phyloP scores from a whole-genome alignment of 257 asterid species.

The Misopates orontium region DNA sequence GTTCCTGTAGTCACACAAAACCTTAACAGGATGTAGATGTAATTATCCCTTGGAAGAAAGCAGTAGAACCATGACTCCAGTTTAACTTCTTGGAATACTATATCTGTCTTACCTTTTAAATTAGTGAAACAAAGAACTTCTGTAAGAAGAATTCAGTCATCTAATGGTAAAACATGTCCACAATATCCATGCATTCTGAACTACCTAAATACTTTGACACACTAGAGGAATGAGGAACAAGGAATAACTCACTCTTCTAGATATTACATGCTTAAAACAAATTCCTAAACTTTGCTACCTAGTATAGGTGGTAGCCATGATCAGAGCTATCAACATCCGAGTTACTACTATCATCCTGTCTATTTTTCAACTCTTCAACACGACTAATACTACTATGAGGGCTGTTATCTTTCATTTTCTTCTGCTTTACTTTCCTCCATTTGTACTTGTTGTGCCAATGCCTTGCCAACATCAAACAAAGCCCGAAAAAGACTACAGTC shows the following conservation, averaged over 20 bases:
- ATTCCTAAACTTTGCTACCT: neutral
- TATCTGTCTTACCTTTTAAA: no score
- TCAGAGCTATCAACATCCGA: slow-evolving; percentile 65
- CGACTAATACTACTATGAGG: slow-evolving; percentile 39
- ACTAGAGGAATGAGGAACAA: neutral
- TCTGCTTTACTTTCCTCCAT: slow-evolving; percentile 44
- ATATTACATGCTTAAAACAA: neutral
- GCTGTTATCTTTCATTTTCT: slow-evolving; percentile 31
- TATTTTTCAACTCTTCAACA: slow-evolving; percentile 36
- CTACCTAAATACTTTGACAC: neutral
- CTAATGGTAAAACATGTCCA: no score
- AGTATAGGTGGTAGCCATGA: slow-evolving; percentile 54
- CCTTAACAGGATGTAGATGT: no score
- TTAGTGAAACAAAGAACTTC: no score
- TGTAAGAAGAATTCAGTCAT: no score
- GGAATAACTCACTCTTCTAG: neutral
- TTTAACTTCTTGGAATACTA: no score
- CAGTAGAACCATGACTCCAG: no score
- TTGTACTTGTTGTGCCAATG: slow-evolving; percentile 45
- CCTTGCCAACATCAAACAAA: slow-evolving; percentile 40
- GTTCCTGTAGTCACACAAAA: no score
- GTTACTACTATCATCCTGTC: slow-evolving; percentile 40
- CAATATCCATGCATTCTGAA: no score
- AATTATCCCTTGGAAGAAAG: no score
- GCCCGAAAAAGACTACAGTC: slow-evolving; percentile 36